Evolutionary conservation across 2,329 filamentous ascomycete genomes (phyloP), one percentile per base, ranked within the genome.

Genomic region (Fusarium sp.): DNA sequence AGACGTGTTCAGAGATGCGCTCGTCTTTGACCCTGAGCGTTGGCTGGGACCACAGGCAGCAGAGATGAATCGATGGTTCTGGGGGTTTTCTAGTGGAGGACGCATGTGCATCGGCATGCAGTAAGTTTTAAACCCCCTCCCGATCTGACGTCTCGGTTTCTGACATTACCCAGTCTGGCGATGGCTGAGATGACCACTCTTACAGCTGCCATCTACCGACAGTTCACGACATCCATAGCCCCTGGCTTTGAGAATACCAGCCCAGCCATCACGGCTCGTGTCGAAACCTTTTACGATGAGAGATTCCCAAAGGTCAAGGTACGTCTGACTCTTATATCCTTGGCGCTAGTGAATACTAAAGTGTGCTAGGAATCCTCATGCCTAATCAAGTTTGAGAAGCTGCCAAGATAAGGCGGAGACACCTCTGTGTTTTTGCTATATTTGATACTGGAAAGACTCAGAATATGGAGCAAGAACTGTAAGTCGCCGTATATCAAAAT

Each of bases 21-120:
- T 66, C 7, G 63, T 51, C 2, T 76, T 76, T 19, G 62, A 76
- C 2, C 74, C 74, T 0, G 73, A 75, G 11, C 61, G 74, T 11
- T 76, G 74, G 74, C 45, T 76, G 3, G 68, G 62, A 1, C 2
- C 63, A 2, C 54, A 66, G 9, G 53, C 56, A 2, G 21, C 14
- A 5, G 70, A 73, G 34, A 11, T 72, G 12, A 72, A 73, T 12
- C 46, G 67, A 5, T 73, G 70, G 70, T 72, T 72, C 32, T 73
- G 70, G 70, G 70, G 59, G 2, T 72, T 72, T 45, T 72, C 70
- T 0, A 73, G 70, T 14, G 70, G 70, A 3, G 70, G 70, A 0
- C 44, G 70, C 4, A 72, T 72, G 70, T 72, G 70, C 2, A 66
- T 72, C 28, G 70, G 70, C n/a, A 58, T 72, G 57, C 70, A 72